Percentiles rank a stretch among this genome's conserved stretches.
Evolutionary conservation across 176 grass and related monocot genomes (phyloP).

Genomic region (Juncus inflexus): DNA sequence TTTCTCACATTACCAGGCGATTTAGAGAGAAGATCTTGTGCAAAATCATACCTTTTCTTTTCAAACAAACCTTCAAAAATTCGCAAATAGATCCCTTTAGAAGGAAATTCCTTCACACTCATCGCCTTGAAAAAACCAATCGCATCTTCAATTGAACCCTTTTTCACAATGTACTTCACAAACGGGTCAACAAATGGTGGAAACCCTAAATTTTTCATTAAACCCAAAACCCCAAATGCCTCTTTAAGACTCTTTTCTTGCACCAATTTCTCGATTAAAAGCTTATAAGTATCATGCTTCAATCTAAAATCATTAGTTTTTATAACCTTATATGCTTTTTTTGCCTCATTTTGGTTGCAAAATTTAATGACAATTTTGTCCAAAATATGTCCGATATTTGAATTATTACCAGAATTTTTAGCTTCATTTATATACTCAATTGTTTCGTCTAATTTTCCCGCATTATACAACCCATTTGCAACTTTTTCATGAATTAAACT

Average conservation of each 20-base stretch:
- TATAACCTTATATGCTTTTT: constrained; percentile 46
- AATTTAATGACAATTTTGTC: constrained; percentile 49
- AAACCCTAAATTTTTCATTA: constrained; percentile 67
- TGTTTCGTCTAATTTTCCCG: constrained; percentile 43
- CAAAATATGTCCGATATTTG: constrained; percentile 39
- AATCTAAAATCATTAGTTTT: constrained; percentile 37
- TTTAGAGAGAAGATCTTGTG: constrained; percentile 53
- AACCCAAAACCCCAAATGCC: constrained; percentile 44
- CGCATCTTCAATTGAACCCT: constrained; percentile 61
- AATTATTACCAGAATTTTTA: constrained; percentile 48
- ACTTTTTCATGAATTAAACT: constrained; percentile 44
- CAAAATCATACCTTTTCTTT: constrained; percentile 55
- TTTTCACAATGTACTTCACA: constrained; percentile 51
- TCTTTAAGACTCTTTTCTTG: constrained; percentile 41
- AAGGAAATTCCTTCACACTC: constrained; percentile 52
- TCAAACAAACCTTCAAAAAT: constrained; percentile 55
- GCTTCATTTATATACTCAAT: constrained; percentile 35
- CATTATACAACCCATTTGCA: constrained; percentile 55
- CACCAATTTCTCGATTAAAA: constrained; percentile 52
- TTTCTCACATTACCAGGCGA: constrained; percentile 59
- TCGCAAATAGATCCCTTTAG: constrained; percentile 44
- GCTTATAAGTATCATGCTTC: constrained; percentile 70
- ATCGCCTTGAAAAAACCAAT: constrained; percentile 43
- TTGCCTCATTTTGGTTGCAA: constrained; percentile 42
- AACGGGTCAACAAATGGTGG: constrained; percentile 54